phyloP scores from a whole-genome alignment of 495 filamentous ascomycete species.

The Ascobolus immersus region DNA sequence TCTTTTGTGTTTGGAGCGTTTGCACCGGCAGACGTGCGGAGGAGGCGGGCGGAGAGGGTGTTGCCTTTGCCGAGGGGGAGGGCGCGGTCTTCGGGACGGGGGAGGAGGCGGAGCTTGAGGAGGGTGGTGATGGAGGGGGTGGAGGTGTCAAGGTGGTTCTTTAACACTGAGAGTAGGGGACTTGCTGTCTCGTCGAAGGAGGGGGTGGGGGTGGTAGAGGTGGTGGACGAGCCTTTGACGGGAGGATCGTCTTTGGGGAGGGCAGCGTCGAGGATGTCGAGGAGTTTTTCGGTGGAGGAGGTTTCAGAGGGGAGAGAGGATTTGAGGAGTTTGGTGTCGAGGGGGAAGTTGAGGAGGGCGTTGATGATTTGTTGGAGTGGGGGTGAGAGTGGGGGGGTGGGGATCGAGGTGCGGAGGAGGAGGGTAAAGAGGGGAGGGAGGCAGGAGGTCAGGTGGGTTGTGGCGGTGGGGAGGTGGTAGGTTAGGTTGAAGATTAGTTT shows the following conservation, averaged over 20 bases:
- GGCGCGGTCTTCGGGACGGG: conserved; percentile 34
- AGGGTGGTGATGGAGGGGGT: conserved; percentile 19
- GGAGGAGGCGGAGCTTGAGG: neutral
- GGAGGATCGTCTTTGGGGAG: conserved; percentile 18
- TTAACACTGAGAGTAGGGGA: conserved; percentile 47
- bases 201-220: too few relatives aligned
- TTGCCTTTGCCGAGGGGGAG: conserved; percentile 50
- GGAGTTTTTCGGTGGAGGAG: conserved; percentile 36
- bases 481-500: conserved; percentile 79
- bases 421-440: conserved; percentile 50
- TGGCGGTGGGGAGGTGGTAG: conserved; percentile 35
- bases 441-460: conserved; percentile 16
- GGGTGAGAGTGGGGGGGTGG: conserved; percentile 32
- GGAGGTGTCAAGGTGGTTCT: conserved; percentile 45
- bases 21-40: conserved; percentile 55
- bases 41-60: conserved; percentile 48
- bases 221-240: too few relatives aligned
- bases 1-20: conserved; percentile 41
- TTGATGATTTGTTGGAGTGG: conserved; percentile 46
- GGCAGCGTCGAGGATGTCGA: conserved; percentile 46
- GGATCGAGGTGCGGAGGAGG: conserved; percentile 30
- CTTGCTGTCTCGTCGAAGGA: conserved; percentile 42
- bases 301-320: conserved; percentile 41
- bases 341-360: conserved; percentile 50
- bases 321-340: conserved; percentile 19